Base-by-base conservation (phyloP, 2,329 filamentous ascomycete genomes). In the Stromatinia cepivora region DNA sequence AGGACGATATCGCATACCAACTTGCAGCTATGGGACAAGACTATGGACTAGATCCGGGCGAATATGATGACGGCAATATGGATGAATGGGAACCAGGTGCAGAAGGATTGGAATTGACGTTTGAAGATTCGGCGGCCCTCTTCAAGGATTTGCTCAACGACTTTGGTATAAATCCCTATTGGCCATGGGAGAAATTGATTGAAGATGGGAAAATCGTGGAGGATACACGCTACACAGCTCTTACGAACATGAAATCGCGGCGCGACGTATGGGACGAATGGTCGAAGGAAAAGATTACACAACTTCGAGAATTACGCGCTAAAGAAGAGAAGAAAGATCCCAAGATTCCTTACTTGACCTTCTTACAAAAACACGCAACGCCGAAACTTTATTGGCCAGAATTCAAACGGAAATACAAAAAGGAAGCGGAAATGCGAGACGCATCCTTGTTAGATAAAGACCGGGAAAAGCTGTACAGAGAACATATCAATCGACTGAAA, bases 351-450 rank as follows among this genome's bases (percentile, higher is more conserved):
- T 99, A 96, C 79, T 82, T 98, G 71, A 86, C 87, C 0, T 91
- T 99, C 72, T 83, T 99, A 42, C 88, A 94, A 72, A 87, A 90
- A 62, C 87, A 93, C 74, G 94, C 94, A 0, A 95, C 90, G 0
- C 90, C 92, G 0, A 98, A 97, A 81, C 85, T 99, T 1, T 99
- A 97, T 83, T 99, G 95, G 95, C 90, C 92, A 0, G 95, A 99
- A 78, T 99, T 99, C 81, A 93, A 92, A 76, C 86, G 95, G 46
- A 99, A 97, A 78, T 95, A 88, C 80, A 91, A 90, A 73, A 94
- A 91, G 73, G 93, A 97, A 72, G 80, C 86, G 0, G 86, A 89
- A 66, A 93, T 99, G 91, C 91, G 90, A 71, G 91, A 94, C 70
- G 82, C 87, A 42, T 86, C 84, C 64, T 83, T 94, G 34, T 81